Percentiles rank a stretch among this genome's conserved stretches.
Conservation (phyloP, 2,329 filamentous ascomycete species). For the Pseudogymnoascus sp. region DNA sequence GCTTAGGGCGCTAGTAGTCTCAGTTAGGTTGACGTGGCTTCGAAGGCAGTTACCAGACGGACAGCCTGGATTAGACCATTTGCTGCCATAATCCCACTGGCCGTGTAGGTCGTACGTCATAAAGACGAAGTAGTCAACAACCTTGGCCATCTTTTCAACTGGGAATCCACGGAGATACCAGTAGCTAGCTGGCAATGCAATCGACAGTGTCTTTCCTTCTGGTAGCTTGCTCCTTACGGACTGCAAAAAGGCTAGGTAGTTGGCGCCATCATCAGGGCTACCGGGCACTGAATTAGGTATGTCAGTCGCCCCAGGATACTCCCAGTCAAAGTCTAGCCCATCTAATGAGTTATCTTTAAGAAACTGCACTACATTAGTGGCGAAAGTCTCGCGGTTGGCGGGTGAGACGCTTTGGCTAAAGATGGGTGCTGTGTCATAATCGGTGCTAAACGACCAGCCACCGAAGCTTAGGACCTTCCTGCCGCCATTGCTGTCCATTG, state of each 20-base stretch:
- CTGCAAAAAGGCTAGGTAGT: conserved; percentile 31
- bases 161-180: conserved; percentile 35
- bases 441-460: too few relatives aligned
- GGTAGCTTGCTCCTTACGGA: too few relatives aligned
- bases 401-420: conserved; percentile 20
- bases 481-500: too few relatives aligned
- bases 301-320: conserved; percentile 28
- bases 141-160: conserved; percentile 27
- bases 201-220: too few relatives aligned
- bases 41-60: conserved; percentile 27
- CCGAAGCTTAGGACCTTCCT: too few relatives aligned
- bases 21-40: conserved; percentile 33
- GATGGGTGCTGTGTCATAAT: too few relatives aligned
- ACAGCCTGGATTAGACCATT: conserved; percentile 31
- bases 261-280: conserved; percentile 16
- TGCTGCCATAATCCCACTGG: conserved; percentile 31
- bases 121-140: conserved; percentile 27
- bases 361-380: conserved; percentile 30
- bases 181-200: conserved; percentile 16
- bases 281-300: too few relatives aligned
- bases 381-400: conserved; percentile 30
- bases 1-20: conserved; percentile 28
- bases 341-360: conserved; percentile 29
- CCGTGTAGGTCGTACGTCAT: conserved; percentile 32
- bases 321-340: conserved; percentile 31